A percentile compares a stretch with the other conserved stretches of the same genome.
Evolutionary conservation across 2,329 filamentous ascomycete genomes (phyloP).

Genomic region (Aspergillus sp.): DNA sequence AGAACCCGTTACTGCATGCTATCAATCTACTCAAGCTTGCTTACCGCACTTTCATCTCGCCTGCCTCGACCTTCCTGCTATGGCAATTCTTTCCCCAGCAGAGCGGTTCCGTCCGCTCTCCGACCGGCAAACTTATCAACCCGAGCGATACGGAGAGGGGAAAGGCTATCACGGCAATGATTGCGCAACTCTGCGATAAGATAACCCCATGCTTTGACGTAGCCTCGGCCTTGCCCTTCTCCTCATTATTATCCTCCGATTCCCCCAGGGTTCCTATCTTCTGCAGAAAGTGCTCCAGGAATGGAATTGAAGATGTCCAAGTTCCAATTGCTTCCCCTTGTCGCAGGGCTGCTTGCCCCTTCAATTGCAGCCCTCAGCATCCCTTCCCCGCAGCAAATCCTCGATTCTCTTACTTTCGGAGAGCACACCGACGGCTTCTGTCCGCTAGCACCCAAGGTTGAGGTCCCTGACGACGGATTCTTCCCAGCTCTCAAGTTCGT

Average conservation of each 20-base stretch:
- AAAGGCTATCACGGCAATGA: background rate
- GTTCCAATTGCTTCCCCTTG: background rate
- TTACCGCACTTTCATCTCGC: background rate
- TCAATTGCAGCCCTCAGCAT: conserved; percentile 24
- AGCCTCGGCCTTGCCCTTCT: background rate
- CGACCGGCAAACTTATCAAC: conserved; percentile 1
- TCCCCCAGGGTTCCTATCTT: background rate
- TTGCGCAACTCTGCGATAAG: conserved; percentile 8
- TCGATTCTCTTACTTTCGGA: conserved; percentile 11
- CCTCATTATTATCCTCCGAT: conserved; percentile 3
- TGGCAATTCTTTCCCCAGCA: background rate
- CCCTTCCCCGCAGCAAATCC: conserved; percentile 28
- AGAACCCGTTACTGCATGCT: background rate
- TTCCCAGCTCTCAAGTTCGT: conserved; percentile 32
- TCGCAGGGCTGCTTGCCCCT: conserved; percentile 15
- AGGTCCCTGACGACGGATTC: conserved; percentile 30
- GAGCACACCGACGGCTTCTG: conserved; percentile 24
- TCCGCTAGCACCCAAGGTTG: conserved; percentile 32
- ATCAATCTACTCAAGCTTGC: background rate
- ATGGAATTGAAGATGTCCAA: background rate
- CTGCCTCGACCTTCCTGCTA: conserved; percentile 3
- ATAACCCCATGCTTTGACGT: background rate
- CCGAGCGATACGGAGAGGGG: background rate
- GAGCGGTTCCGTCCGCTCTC: background rate
- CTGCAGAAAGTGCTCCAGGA: background rate